Percentiles rank a stretch among this genome's conserved stretches.
Conservation (phyloP, 164 flowering plant species). For the Sextonia rubra region DNA sequence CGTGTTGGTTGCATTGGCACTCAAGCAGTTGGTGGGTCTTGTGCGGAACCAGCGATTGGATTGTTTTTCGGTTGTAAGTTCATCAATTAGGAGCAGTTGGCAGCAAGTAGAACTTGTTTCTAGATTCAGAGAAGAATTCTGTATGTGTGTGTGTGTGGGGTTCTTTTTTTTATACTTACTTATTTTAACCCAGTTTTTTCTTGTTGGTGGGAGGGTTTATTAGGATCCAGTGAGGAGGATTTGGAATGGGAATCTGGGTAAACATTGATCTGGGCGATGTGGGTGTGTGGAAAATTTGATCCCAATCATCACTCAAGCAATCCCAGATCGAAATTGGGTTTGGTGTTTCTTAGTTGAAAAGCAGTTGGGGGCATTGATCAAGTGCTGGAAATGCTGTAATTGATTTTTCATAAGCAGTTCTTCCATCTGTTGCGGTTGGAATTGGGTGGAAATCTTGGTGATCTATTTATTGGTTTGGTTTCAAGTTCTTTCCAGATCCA, state of each 20-base stretch:
- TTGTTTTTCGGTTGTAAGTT: constrained; percentile 4
- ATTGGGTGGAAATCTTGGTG: background rate
- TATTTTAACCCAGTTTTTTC: background rate
- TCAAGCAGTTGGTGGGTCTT: constrained; percentile 6
- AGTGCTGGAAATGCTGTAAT: background rate
- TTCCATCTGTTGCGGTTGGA: constrained; percentile 1
- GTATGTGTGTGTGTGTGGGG: constrained; percentile 3
- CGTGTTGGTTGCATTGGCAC: constrained; percentile 6
- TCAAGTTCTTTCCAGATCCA: background rate
- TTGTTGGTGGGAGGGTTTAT: background rate
- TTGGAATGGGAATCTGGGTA: background rate
- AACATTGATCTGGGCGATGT: background rate
- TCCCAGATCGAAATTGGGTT: background rate
- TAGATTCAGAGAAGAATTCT: background rate
- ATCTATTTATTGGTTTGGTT: background rate
- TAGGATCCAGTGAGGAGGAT: background rate
- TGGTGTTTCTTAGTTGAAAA: background rate
- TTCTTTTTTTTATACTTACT: no score
- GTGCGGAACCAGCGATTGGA: constrained; percentile 1
- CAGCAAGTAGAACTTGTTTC: constrained; percentile 10
- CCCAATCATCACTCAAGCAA: background rate
- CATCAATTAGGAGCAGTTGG: background rate
- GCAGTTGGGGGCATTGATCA: constrained; percentile 3
- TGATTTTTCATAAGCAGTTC: constrained; percentile 1
- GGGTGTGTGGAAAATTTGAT: background rate